A percentile compares a stretch with the other conserved stretches of the same genome.
Evolutionary conservation across 2,329 filamentous ascomycete genomes (phyloP).

Genomic region (Colletotrichum sp.): DNA sequence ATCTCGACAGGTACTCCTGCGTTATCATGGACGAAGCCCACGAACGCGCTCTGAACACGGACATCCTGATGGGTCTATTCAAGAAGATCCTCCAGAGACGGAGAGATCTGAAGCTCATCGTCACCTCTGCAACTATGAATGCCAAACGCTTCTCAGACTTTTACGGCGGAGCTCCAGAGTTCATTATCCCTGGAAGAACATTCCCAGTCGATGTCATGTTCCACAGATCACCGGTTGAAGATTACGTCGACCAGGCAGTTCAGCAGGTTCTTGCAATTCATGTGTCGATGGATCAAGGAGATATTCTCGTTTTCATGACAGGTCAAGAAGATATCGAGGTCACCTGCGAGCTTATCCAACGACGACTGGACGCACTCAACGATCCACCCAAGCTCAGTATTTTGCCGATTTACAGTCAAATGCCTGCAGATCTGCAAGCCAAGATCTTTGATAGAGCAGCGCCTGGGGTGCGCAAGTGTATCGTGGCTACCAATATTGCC

Average conservation of each 20-base stretch:
- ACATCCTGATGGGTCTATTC: conserved; percentile 95
- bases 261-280: conserved; percentile 96
- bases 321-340: conserved; percentile 98
- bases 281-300: conserved; percentile 89
- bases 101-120: conserved; percentile 92
- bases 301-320: conserved; percentile 99
- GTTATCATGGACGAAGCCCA: conserved; percentile 99
- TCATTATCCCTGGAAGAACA: conserved; percentile 92
- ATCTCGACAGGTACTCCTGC: conserved; percentile 95
- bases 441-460: conserved; percentile 96
- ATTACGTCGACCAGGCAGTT: conserved; percentile 96
- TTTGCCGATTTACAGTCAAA: conserved; percentile 97
- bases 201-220: conserved; percentile 98
- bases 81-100: conserved; percentile 94
- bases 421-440: conserved; percentile 96
- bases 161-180: conserved; percentile 94
- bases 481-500: conserved; percentile 97
- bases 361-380: conserved; percentile 86
- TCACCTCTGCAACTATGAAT: conserved; percentile 99
- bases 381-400: conserved; percentile 95
- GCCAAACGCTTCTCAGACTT: conserved; percentile 95
- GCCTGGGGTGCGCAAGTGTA: conserved; percentile 92
- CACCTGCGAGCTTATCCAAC: conserved; percentile 91
- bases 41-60: conserved; percentile 94
- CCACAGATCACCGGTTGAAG: conserved; percentile 91